Base-by-base conservation (phyloP, 495 filamentous ascomycete genomes). In the Cercophora newfieldiana region DNA sequence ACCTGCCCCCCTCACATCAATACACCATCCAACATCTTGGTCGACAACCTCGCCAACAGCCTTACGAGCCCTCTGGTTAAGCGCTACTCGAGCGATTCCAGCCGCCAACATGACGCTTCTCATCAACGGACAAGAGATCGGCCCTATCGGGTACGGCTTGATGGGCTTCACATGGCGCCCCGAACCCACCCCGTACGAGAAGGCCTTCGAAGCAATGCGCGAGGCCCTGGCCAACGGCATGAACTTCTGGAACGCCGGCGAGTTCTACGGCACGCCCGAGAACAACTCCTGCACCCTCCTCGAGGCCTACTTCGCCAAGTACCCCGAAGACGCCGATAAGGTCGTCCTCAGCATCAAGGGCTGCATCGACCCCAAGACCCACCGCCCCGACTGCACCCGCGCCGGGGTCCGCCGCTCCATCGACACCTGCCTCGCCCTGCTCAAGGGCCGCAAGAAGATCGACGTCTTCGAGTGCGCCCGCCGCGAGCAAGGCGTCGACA, bases 381-480 rank as follows among this genome's bases (percentile, higher is more conserved):
- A 64, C 12, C 30, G 28, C 0, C 78, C 85, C 18, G 87, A 92
- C 67, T 85, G 87, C 51, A 87, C 85, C 18, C 84, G 86, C 53
- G 84, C 83, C 64, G 85, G 86, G 63, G 83, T 92, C 7, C 82
- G 86, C n/a, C 79, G 82, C 22, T 87, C 85, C 58, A 81, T 97
- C 61, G 91, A 94, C 56, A 85, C 89, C 67, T 87, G 80, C 66
- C 72, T 96, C 47, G 81, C 75, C 24, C 66, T 85, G 26, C 78
- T 93, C 3, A 86, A 87, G 61, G 90, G 88, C n/a, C 90, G 88
- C 67, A 93, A 93, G 81, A 86, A 79, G 59, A 81, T 97, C 64
- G 91, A 97, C 75, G 85, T 94, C 63, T 97, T 94, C 71, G 89
- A 95, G 77, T 86, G 79, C 59, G 92, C 90, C 6, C 82, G 94